Base-by-base conservation (phyloP, 306 rosid genomes). In the Trifolium pratense region DNA sequence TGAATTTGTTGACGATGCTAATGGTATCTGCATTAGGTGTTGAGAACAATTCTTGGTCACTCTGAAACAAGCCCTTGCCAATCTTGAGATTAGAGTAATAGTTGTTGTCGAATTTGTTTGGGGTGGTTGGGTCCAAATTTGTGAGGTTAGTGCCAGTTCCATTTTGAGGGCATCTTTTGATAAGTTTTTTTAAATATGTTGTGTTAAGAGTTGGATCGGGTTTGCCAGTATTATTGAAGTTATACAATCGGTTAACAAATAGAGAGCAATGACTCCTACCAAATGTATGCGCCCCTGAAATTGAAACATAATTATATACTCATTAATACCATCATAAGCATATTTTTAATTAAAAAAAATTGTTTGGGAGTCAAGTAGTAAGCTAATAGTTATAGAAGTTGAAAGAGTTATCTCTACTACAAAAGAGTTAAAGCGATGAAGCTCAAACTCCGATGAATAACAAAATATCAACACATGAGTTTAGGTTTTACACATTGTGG, bases 251-350 rank as follows among this genome's bases (percentile, higher is more conserved):
- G 14, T 0, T 2, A 1, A 2, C 10, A 6, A 80, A 53, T 2
- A 1, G 1, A 3, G 20, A 0, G n/a, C 87, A 83, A 0, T 31
- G 68, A 32, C 48, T 40, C 37, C 82, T 83, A 9, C 87, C 87
- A 61, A 83, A 52, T 15, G 87, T 76, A 46, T 79, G 84, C 18
- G 80, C 87, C 18, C 84, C 87, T 83, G 75, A 53, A 66, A 17
- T 52, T 18, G 10, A 7, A 7, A 52, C 51, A 45, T 14, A 14
- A 3, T 3, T 15, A n/a, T n/a, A n/a, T n/a, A 45, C 13, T 42
- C 48, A 4, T 9, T 42, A n/a, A n/a, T n/a, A 43, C 49, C 9
- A 13, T 11, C 48, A 42, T 2, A 45, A 10, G 48, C 11, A 42
- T 15, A 42, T 11, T 42, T 39, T 42, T 42, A 5, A 42, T 42